Base-by-base conservation (phyloP, 176 grass and related monocot genomes). In the maize (Zea mays) region DNA sequence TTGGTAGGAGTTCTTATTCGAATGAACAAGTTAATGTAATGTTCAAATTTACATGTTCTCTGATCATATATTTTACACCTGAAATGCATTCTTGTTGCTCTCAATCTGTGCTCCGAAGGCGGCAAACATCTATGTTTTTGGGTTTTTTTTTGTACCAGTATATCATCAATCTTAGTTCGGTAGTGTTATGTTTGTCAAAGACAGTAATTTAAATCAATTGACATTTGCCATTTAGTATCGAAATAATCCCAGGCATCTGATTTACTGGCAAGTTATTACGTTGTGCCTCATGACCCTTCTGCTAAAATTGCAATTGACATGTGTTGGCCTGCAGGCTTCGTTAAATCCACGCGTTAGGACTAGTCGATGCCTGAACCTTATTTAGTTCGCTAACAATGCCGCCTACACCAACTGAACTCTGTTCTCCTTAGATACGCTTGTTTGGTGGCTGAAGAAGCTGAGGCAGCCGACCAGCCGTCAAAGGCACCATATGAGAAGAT, bases 381-480 rank as follows among this genome's bases (percentile, higher is more conserved):
- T 55, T 34, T 62, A 71, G 16, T 41, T n/a, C 1, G 39, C 4
- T 48, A 80, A 17, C 5, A 11, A 19, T 47, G n/a, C 27, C 27
- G 27, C 27, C 34, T 45, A 0, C 45, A 34, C 63, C 14, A 12
- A 62, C 20, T 33, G 51, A 63, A 50, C 40, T 33, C 27, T 69
- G 60, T 58, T 70, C 68, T 73, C 16, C 38, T 50, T 83, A 97
- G 94, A 79, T 97, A 93, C 17, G 89, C 91, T 14, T 97, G 94
- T 88, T 83, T 97, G 79, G 91, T 97, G 10, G 94, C 89, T 69
- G 91, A 97, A 84, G 85, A 88, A 47, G 17, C 38, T 10, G 78
- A 78, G 35, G 69, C 51, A 47, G 15, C 17, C 14, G 63, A 44
- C 11, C 14, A 72, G 36, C 47, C n/a, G 1, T 78, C 6, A 0